phyloP scores from a whole-genome alignment of 2,329 filamentous ascomycete genomes.

The Camillea tinctor region DNA sequence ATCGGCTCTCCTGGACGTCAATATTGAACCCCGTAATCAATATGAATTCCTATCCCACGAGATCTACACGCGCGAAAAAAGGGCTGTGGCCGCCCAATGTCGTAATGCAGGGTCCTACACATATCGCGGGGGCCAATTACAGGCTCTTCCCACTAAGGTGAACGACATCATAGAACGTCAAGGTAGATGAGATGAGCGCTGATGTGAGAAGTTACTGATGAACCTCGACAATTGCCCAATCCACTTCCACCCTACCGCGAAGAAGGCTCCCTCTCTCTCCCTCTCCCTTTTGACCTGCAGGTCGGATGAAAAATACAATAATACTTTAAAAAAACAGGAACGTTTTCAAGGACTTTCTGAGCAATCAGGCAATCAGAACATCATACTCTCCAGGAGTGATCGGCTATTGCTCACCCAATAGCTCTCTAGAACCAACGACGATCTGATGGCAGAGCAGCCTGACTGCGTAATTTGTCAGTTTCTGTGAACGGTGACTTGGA shows the following conservation, averaged over 20 bases:
- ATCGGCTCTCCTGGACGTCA: not conserved
- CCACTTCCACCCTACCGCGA: not conserved
- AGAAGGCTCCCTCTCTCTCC: not conserved
- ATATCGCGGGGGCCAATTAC: constrained; percentile 1
- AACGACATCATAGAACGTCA: not conserved
- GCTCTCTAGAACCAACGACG: not conserved
- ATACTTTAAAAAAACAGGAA: not conserved
- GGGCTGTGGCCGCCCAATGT: not conserved
- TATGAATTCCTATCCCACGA: not conserved
- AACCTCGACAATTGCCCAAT: not conserved
- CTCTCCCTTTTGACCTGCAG: not conserved
- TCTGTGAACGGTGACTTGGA: not conserved
- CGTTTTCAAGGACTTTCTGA: not conserved
- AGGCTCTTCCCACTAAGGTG: not conserved
- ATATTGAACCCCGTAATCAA: not conserved
- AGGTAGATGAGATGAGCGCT: constrained; percentile 4
- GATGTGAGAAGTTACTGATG: constrained; percentile 14
- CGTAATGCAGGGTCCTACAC: constrained; percentile 1
- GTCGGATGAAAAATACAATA: not conserved
- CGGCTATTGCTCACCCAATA: not conserved
- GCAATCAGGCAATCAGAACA: not conserved
- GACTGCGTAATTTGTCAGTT: not conserved
- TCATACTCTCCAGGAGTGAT: not conserved
- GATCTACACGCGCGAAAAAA: not conserved
- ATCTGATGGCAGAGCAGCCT: not conserved